Conservation (phyloP, 192 early-diverging fungal species). For the Mortierella alpina region DNA sequence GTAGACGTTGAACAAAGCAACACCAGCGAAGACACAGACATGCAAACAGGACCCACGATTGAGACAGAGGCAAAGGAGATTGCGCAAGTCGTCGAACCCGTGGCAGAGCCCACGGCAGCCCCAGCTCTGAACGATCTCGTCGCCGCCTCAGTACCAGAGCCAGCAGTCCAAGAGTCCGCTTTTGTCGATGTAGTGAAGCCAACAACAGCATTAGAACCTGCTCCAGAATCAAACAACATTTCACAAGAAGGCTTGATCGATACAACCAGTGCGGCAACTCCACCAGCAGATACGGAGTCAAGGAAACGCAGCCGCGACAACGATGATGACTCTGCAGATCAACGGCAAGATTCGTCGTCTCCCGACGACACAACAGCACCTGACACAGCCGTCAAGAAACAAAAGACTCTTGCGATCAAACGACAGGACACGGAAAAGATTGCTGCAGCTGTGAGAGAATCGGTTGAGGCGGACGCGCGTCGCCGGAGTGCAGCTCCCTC, state of each 20-base stretch:
- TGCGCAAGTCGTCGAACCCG: conserved; percentile 9
- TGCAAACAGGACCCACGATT: background rate
- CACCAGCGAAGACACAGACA: background rate
- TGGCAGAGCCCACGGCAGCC: conserved; percentile 8
- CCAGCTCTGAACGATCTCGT: conserved; percentile 23
- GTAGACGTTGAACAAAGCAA: background rate
- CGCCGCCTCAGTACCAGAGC: conserved; percentile 11
- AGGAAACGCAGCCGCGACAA: conserved; percentile 24
- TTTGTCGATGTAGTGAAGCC: background rate
- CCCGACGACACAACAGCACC: background rate
- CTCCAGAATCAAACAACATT: conserved; percentile 5
- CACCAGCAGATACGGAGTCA: background rate
- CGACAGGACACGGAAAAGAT: conserved; percentile 4
- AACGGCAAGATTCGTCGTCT: background rate
- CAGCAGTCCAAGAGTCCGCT: conserved; percentile 6
- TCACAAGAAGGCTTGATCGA: conserved; percentile 41
- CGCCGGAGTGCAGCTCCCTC: conserved; percentile 40
- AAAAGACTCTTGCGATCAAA: conserved; percentile 7
- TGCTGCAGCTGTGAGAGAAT: conserved; percentile 20
- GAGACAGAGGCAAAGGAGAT: conserved; percentile 21
- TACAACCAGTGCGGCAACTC: conserved; percentile 12
- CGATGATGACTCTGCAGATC: background rate
- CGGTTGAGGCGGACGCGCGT: conserved; percentile 30
- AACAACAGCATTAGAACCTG: conserved; percentile 8
- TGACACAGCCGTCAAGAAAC: conserved; percentile 8